Conservation (phyloP, 1,284 basidiomycete genomes). For the Crocinoboletus sp. region DNA sequence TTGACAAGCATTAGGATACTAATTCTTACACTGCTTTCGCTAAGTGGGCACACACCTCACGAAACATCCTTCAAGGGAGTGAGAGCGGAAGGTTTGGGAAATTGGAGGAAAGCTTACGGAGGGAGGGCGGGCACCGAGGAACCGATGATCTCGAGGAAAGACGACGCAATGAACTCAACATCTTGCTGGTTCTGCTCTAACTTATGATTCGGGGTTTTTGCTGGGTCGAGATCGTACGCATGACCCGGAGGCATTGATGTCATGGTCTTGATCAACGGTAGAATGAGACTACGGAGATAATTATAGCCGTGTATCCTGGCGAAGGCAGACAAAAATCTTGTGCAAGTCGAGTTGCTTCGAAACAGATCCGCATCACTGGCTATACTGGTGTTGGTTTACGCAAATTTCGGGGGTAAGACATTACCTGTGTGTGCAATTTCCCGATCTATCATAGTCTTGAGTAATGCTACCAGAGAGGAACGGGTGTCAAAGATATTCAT, state of each 20-base stretch:
- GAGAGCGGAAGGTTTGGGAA: conserved; percentile 2
- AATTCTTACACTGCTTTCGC: conserved; percentile 76
- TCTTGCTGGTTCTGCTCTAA: conserved; percentile 67
- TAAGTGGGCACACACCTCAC: conserved; percentile 85
- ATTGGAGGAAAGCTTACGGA: conserved; percentile 47
- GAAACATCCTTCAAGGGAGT: conserved; percentile 61
- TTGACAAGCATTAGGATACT: not conserved
- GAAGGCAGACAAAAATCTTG: conserved; percentile 80
- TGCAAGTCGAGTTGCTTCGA: conserved; percentile 82
- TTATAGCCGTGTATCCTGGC: conserved; percentile 86
- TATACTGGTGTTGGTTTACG: conserved; percentile 29
- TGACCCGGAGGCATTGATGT: conserved; percentile 66
- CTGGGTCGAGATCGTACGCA: conserved; percentile 77
- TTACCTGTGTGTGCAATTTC: conserved; percentile 77
- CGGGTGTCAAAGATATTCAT: conserved; percentile 84
- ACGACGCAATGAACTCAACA: conserved; percentile 70
- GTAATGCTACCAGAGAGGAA: conserved; percentile 63
- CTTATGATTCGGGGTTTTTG: conserved; percentile 57
- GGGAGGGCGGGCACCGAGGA: conserved; percentile 71
- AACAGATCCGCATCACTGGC: conserved; percentile 80
- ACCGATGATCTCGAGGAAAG: conserved; percentile 73
- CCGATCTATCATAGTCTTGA: conserved; percentile 81
- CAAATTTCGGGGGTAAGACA: conserved; percentile 8
- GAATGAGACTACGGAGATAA: conserved; percentile 75
- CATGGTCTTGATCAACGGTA: conserved; percentile 75